Conservation (phyloP, 1,284 basidiomycete species). For the Blastosporella zonata region DNA sequence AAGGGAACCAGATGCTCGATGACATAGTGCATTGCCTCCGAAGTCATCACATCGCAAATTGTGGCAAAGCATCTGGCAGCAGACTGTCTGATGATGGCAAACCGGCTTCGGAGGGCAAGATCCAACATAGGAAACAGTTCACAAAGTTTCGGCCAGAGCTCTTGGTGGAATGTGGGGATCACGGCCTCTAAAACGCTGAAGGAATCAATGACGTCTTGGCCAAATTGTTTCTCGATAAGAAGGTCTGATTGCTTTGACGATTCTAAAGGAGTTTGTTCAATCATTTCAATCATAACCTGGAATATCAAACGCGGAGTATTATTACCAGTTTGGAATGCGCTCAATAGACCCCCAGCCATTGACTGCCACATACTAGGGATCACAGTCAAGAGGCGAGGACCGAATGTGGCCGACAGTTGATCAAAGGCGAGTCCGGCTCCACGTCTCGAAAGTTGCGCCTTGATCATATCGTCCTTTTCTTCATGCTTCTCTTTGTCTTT, state of each 20-base stretch:
- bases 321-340: constrained; percentile 64
- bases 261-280: constrained; percentile 32
- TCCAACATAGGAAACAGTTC: constrained; percentile 78
- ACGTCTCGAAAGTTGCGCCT: constrained; percentile 64
- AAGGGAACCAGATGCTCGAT: constrained; percentile 86
- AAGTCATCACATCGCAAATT: constrained; percentile 82
- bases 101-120: constrained; percentile 77
- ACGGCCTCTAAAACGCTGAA: constrained; percentile 88
- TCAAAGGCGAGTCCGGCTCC: constrained; percentile 87
- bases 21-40: constrained; percentile 84
- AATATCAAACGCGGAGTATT: constrained; percentile 7
- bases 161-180: constrained; percentile 71
- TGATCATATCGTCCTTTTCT: constrained; percentile 48
- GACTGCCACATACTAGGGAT: constrained; percentile 95
- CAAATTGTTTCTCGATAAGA: constrained; percentile 67
- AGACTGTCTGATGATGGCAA: constrained; percentile 86
- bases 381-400: constrained; percentile 65
- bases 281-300: background rate
- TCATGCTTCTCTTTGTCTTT: constrained; percentile 39
- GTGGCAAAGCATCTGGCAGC: constrained; percentile 87
- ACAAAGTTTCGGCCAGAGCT: constrained; percentile 67
- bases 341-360: constrained; percentile 77
- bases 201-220: constrained; percentile 93
- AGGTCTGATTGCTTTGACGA: constrained; percentile 54
- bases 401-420: constrained; percentile 79